Conservation (phyloP, 176 grass and related monocot genomes). For the Rhynchospora breviuscula region DNA sequence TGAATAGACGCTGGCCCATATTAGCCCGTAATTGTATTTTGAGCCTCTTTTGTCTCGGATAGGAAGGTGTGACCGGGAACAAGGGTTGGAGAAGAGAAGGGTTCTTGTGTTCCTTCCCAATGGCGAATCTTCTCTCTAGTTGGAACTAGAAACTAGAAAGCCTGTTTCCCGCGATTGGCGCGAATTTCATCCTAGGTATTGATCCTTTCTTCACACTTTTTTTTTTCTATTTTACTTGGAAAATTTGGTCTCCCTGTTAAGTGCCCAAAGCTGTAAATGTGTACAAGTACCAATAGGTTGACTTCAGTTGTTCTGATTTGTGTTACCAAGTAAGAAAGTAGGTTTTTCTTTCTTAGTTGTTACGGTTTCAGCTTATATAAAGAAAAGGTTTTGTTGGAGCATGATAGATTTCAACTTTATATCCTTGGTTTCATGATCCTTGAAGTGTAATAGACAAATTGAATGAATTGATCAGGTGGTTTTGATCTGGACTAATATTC, state of each 20-base stretch:
- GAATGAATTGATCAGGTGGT: neutral
- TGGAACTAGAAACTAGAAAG: neutral
- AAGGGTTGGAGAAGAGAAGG: neutral
- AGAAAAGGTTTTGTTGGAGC: neutral
- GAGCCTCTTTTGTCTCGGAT: neutral
- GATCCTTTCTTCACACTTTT: neutral
- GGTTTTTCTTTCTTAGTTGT: neutral
- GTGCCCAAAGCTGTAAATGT: neutral
- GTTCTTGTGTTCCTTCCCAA: neutral
- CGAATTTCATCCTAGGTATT: constrained; percentile 12
- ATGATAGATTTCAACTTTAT: neutral
- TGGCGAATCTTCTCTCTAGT: neutral
- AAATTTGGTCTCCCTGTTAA: neutral
- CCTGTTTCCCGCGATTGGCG: neutral
- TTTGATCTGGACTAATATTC: neutral
- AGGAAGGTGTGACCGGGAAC: neutral
- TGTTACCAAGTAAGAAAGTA: too few species aligned
- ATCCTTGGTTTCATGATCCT: neutral
- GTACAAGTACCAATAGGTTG: neutral
- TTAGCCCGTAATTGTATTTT: neutral
- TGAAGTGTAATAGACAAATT: neutral
- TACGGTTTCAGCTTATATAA: neutral
- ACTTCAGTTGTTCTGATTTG: neutral
- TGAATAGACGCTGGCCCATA: neutral
- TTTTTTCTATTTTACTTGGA: neutral